Percentiles rank a stretch among this genome's conserved stretches.
Evolutionary conservation across 768 basidiomycete species (phyloP).

Genomic region (Leucocoprinus leucothites): DNA sequence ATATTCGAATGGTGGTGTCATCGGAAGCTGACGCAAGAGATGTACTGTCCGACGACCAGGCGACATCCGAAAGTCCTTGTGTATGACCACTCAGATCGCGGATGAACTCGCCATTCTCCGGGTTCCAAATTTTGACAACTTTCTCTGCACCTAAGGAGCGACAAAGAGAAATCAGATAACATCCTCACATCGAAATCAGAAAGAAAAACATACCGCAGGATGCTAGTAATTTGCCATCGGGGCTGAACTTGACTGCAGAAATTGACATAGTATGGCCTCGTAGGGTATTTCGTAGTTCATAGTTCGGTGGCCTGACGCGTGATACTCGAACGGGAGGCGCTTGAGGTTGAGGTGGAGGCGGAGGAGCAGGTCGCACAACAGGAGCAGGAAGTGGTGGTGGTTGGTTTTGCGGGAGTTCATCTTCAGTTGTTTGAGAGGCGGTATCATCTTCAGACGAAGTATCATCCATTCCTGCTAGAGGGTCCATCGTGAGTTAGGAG

Average conservation of each 20-base stretch:
- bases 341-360: slow-evolving; percentile 30
- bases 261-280: slow-evolving; percentile 80
- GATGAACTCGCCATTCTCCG: slow-evolving; percentile 73
- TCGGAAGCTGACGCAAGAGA: slow-evolving; percentile 91
- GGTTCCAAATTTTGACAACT: slow-evolving; percentile 79
- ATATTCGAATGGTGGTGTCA: slow-evolving; percentile 85
- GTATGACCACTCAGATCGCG: slow-evolving; percentile 74
- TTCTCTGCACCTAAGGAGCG: slow-evolving; percentile 63
- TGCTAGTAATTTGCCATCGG: slow-evolving; percentile 79
- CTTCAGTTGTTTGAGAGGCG: slow-evolving; percentile 82
- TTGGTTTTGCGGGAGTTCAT: slow-evolving; percentile 68
- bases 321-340: slow-evolving; percentile 13
- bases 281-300: slow-evolving; percentile 64
- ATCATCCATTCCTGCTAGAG: slow-evolving; percentile 45
- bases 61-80: slow-evolving; percentile 83
- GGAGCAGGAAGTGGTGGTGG: slow-evolving; percentile 27
- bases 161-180: slow-evolving; percentile 13
- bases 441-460: slow-evolving; percentile 59
- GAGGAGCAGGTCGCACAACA: slow-evolving; percentile 26
- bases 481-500: too few species aligned
- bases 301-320: slow-evolving; percentile 45
- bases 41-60: slow-evolving; percentile 82
- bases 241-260: slow-evolving; percentile 89
- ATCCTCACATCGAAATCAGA: slow-evolving; percentile 9
- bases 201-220: slow-evolving; percentile 68